phyloP scores from a whole-genome alignment of 768 basidiomycete species.

The Suillus brevipes region DNA sequence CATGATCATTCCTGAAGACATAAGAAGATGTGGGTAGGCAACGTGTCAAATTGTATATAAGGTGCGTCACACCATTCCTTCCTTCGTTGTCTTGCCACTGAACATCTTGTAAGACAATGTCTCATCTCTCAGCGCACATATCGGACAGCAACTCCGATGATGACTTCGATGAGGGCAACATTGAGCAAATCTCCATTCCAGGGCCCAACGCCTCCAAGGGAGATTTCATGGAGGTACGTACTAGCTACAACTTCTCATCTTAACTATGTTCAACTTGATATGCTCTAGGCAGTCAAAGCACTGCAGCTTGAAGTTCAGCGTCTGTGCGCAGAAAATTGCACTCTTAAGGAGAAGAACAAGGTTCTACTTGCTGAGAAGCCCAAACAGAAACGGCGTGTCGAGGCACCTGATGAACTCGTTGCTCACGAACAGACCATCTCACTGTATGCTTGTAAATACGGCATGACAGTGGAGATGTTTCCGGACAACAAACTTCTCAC shows the following conservation, averaged over 20 bases:
- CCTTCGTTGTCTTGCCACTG: not conserved
- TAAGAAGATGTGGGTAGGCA: not conserved
- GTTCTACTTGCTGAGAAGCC: not conserved
- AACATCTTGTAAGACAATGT: not conserved
- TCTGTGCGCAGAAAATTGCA: not conserved
- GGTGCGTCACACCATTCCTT: not conserved
- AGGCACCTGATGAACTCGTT: not conserved
- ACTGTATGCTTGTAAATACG: not conserved
- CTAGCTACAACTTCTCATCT: no score
- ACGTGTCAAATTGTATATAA: not conserved
- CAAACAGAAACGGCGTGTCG: not conserved
- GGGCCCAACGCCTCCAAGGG: not conserved
- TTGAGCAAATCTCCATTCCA: not conserved
- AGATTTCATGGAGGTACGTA: not conserved
- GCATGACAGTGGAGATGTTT: constrained; percentile 1
- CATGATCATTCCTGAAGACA: not conserved
- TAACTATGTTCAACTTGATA: not conserved
- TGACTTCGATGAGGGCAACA: not conserved
- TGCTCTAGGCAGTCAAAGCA: not conserved
- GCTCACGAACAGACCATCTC: not conserved
- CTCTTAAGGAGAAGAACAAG: constrained; percentile 1
- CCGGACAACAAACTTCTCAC: not conserved
- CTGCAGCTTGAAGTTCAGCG: not conserved
- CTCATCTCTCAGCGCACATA: not conserved
- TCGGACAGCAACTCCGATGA: not conserved